These are phyloP conservation scores for Panicum hallii DNA, from an alignment of 202 grass and related monocot genomes.

Conservation along the genomic window DNA sequence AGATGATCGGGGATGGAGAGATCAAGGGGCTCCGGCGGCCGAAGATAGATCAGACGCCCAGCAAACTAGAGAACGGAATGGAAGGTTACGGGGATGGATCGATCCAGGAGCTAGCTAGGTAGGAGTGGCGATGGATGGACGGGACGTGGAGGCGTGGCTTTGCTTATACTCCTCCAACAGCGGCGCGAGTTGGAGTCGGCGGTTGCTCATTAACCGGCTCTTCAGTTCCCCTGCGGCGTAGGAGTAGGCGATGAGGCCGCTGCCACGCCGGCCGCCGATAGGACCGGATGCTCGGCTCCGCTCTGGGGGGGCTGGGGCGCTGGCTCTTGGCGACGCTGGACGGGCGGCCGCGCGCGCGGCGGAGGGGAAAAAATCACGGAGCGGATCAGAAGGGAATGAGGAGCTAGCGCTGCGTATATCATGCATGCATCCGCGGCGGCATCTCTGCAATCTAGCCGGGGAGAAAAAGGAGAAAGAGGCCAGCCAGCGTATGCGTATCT, in stretches of 20 bases:
- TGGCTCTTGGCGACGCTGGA: slow-evolving; percentile 15
- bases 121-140: too few species aligned
- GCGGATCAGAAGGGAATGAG: neutral
- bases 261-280: neutral
- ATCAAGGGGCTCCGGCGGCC: neutral
- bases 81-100: too few species aligned
- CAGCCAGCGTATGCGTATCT: neutral
- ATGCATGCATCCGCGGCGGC: neutral
- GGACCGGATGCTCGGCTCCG: neutral
- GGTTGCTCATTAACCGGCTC: slow-evolving; percentile 8
- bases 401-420: neutral
- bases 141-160: slow-evolving; percentile 19
- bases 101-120: neutral
- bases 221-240: slow-evolving; percentile 7
- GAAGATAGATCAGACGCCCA: neutral
- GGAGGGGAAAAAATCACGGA: neutral
- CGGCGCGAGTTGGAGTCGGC: neutral
- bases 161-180: neutral
- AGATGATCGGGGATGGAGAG: neutral
- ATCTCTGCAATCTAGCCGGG: too few species aligned
- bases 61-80: too few species aligned
- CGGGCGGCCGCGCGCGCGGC: neutral
- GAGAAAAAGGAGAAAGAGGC: too few species aligned
- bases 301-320: neutral
- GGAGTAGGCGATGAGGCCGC: neutral